phyloP scores from a whole-genome alignment of 768 basidiomycete species.

The Trametes villosa region DNA sequence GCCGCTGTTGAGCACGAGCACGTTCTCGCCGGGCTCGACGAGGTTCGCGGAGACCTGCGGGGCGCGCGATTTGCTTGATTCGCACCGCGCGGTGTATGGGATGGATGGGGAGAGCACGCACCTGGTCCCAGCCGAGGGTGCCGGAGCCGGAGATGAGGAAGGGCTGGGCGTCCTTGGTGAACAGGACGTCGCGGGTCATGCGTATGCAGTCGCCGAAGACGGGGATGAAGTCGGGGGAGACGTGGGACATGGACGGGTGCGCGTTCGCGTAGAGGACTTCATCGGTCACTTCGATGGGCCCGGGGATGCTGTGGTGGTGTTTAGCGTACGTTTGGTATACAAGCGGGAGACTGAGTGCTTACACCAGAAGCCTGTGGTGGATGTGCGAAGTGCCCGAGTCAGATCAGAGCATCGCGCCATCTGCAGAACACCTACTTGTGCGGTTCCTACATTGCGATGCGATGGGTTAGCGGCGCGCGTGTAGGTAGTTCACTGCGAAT shows the following conservation, averaged over 20 bases:
- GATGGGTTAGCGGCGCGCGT: background rate
- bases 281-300: slow-evolving; percentile 64
- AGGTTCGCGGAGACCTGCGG: slow-evolving; percentile 85
- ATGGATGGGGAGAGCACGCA: slow-evolving; percentile 34
- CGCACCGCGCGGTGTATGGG: background rate
- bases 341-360: background rate
- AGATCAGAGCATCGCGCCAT: slow-evolving; percentile 1
- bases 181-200: slow-evolving; percentile 80
- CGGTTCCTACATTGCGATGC: slow-evolving; percentile 38
- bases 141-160: slow-evolving; percentile 95
- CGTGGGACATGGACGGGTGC: slow-evolving; percentile 86
- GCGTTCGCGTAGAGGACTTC: slow-evolving; percentile 93
- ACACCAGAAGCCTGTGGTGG: slow-evolving; percentile 31
- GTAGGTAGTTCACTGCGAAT: background rate
- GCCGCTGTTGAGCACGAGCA: slow-evolving; percentile 84
- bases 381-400: background rate
- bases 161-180: slow-evolving; percentile 80
- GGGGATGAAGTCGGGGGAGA: slow-evolving; percentile 85
- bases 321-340: slow-evolving; percentile 17
- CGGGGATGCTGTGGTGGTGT: slow-evolving; percentile 44
- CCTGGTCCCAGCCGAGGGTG: slow-evolving; percentile 97
- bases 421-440: slow-evolving; percentile 49
- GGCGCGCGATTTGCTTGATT: background rate
- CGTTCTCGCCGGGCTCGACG: slow-evolving; percentile 78
- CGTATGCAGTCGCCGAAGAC: slow-evolving; percentile 89